Percentiles rank a stretch among this genome's conserved stretches.
phyloP scores from a whole-genome alignment of 495 filamentous ascomycete genomes.

The Bathelium albidoporum region DNA sequence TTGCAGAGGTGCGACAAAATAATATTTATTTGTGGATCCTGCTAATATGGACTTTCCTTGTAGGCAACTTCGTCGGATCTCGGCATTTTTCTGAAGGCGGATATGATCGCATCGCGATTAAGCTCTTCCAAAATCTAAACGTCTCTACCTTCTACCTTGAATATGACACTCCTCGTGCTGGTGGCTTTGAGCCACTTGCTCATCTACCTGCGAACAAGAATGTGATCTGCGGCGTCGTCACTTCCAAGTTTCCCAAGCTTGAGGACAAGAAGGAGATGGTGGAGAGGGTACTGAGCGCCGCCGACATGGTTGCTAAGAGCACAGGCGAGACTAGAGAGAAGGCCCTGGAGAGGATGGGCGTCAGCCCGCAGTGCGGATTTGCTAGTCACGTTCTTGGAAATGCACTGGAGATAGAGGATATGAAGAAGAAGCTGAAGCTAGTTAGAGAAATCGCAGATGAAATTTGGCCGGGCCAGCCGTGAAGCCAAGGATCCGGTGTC shows the following conservation, averaged over 20 bases:
- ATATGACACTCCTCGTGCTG: conserved; percentile 66
- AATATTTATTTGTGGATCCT: conserved; percentile 43
- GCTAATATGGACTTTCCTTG: conserved; percentile 49
- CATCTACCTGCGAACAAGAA: conserved; percentile 62
- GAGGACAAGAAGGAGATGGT: conserved; percentile 70
- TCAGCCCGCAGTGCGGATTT: conserved; percentile 76
- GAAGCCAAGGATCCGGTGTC: not conserved
- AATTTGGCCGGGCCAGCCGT: conserved; percentile 37
- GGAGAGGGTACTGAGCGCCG: conserved; percentile 53
- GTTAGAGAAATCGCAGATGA: conserved; percentile 41
- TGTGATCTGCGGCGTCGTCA: conserved; percentile 67
- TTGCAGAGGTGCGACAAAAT: conserved; percentile 6
- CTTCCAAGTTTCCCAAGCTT: conserved; percentile 60
- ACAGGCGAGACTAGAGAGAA: conserved; percentile 35
- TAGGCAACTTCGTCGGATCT: conserved; percentile 68
- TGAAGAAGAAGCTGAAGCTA: conserved; percentile 42
- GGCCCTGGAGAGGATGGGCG: conserved; percentile 52
- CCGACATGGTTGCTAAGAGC: conserved; percentile 61
- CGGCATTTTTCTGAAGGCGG: conserved; percentile 73
- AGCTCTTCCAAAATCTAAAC: conserved; percentile 65
- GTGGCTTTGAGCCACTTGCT: conserved; percentile 69
- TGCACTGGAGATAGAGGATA: conserved; percentile 47
- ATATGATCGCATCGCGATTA: conserved; percentile 70
- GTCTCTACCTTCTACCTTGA: conserved; percentile 76
- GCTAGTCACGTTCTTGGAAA: conserved; percentile 55